phyloP scores from a whole-genome alignment of 2,329 filamentous ascomycete species.

The Penicillium decumbens region DNA sequence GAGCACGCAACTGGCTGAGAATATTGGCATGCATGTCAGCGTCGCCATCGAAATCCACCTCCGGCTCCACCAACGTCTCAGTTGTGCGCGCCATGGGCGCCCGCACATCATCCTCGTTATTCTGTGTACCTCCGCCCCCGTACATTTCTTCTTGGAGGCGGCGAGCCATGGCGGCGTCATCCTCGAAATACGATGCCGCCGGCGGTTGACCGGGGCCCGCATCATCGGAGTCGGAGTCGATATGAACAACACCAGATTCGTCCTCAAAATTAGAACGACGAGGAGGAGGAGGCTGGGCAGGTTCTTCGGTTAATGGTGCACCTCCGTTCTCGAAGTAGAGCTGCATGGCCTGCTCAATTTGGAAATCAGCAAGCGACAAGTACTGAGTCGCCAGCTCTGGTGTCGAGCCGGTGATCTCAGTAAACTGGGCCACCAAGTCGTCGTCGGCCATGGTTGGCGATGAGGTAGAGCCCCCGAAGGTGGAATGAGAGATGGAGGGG shows the following conservation, averaged over 20 bases:
- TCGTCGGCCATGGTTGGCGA: constrained; percentile 60
- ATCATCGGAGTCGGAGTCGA: constrained; percentile 75
- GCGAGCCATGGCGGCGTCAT: constrained; percentile 90
- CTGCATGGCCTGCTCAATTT: constrained; percentile 79
- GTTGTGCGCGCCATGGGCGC: constrained; percentile 88
- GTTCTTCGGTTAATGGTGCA: constrained; percentile 49
- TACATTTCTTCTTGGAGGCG: constrained; percentile 91
- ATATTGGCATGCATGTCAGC: constrained; percentile 59
- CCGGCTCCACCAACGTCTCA: constrained; percentile 81
- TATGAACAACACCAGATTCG: constrained; percentile 60
- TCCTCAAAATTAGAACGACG: constrained; percentile 47
- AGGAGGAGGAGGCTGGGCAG: constrained; percentile 25
- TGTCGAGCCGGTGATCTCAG: constrained; percentile 71
- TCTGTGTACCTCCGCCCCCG: constrained; percentile 39
- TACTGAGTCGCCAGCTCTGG: constrained; percentile 74
- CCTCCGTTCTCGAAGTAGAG: constrained; percentile 89
- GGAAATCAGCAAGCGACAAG: constrained; percentile 75
- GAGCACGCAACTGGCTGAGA: constrained; percentile 59
- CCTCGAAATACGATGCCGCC: constrained; percentile 61
- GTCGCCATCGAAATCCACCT: constrained; percentile 51
- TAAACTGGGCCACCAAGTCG: constrained; percentile 65
- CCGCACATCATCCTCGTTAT: constrained; percentile 60
- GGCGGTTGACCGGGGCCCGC: constrained; percentile 43
- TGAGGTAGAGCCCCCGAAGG: background rate
- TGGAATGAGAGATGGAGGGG: background rate